Base-by-base conservation (phyloP, 2,329 filamentous ascomycete genomes). In the Sphaerulina populicola region DNA sequence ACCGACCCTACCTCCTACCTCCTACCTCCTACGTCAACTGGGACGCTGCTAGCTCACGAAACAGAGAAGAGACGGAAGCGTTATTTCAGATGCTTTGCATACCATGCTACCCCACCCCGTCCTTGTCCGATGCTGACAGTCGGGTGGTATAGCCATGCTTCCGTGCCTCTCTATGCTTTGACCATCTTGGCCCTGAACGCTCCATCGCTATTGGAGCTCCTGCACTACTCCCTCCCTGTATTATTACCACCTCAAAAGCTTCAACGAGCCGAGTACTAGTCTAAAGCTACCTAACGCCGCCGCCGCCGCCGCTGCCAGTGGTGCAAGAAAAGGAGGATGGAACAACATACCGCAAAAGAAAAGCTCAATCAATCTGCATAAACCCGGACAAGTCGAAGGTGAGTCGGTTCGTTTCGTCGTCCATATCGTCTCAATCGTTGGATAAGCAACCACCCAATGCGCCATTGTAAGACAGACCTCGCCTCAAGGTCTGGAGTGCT, bases 391-490 rank as follows among this genome's bases (percentile, higher is more conserved):
- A 47, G 46, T 54, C 51, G 49, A 44, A 35, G 50, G 57, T 55
- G 55, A 55, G 41, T 53, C 49, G 51, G 15, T 53, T 59, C 57
- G 52, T 58, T 52, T 59, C 55, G 55, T 59, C 57, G 48, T 59
- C 46, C 54, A 50, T 47, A 52, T 59, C 57, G 49, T 59, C 47
- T 49, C 51, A 55, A 48, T 59, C 57, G 55, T 59, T 42, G 49
- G 53, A 55, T 49, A 38, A 35, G 51, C 56, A 53, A 29, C 33
- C 44, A 47, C 54, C 54, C 49, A 49, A 51, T 54, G 44, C 56
- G 51, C 53, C 53, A 33, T 47, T 43, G 40, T 44, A 53, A 53
- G 56, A 56, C 38, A 51, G 14, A 55, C 47, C 53, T 51, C 52
- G 49, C 47, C 55, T 50, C 45, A 40, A 35, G 31, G 49, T 53